Base-by-base conservation (phyloP, 768 basidiomycete genomes). In the Lactarius sp. region DNA sequence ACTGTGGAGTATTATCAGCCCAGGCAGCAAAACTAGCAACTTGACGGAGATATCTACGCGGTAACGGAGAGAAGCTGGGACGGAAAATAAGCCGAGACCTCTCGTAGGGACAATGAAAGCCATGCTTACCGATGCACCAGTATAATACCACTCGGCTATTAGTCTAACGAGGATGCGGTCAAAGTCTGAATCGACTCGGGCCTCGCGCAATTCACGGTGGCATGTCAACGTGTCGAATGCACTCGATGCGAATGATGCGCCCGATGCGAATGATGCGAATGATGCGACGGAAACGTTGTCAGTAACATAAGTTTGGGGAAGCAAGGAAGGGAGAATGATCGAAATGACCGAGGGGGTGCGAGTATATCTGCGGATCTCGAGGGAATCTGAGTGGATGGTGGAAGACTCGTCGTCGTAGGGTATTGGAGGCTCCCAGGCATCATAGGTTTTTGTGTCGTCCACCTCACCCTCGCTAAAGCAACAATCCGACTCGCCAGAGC, bases 21-120 rank as follows among this genome's bases (percentile, higher is more conserved):
- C 34, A 51, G 8, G 18, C 20, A 18, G 27, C 6, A 51, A n/a
- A 22, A 59, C 10, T 18, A 18, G 22, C 20, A 14, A 46, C 5
- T 6, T 6, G 52, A 13, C 20, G 33, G 14, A 51, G 53, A 36
- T 39, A 72, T 79, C 59, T 73, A 83, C 84, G 82, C 84, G 37
- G 85, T 79, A 16, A 88, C 69, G 1, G 84, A 85, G 9, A 85
- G 79, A 2, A 88, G 78, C 84, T 86, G n/a, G 6, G 18, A 46
- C 31, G 7, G 60, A 16, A 47, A 33, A 50, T 42, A 31, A 18
- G 54, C 44, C n/a, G 75, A 51, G 81, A 85, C 6, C 80, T 81
- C 88, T 52, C 14, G 33, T 0, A 52, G 14, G 9, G 31, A 9
- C 6, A n/a, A 31, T 16, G 16, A 34, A 27, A 27, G 22, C 22